Base-by-base conservation (phyloP, 2,329 filamentous ascomycete species). In the Calonectria hongkongensis region DNA sequence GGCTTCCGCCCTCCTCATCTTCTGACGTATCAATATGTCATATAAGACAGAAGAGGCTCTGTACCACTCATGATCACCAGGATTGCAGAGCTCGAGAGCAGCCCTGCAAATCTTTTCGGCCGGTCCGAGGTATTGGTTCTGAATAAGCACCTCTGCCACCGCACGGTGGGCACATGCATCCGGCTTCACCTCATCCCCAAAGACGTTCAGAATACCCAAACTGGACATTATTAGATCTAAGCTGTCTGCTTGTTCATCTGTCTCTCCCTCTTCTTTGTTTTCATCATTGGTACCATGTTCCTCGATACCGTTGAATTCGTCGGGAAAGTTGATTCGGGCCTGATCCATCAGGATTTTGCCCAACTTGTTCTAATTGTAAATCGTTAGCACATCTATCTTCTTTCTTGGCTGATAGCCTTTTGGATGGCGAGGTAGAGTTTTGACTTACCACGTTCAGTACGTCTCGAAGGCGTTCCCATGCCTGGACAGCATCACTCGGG, bases 331-430 rank as follows among this genome's bases (percentile, higher is more conserved):
- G 21, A 60, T 27, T 4, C 21, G n/a, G n/a, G 33, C 54, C 39
- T 60, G 54, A 18, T 60, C 54, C 21, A 41, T 60, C 13, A 60
- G 54, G 39, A 27, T 36, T 18, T 41, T 41, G 21, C 54, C 54
- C 15, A 41, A 8, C 0, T 36, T 36, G 9, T 15, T 60, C 54
- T 60, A 12, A 18, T 28, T 54, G 33, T 60, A 5, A 18, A 27
- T 28, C 2, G 39, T 60, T 41, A 60, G 33, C 13, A 28, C 18
- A 2, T 12, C 10, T n/a, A 10, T 15, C 2, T 18, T 25, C n/a
- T 41, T 28, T 12, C 12, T 4, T 3, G 18, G 4, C 36, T 30
- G 30, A 30, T 30, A 8, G 8, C 4, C 4, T 8, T 4, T 30
- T 30, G 30, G 30, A 30, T 30, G n/a, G 8, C 30, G 4, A 30